These are phyloP conservation scores for Candida freyschussii DNA, from an alignment of 1,139 yeast genomes.

Conservation along the genomic window DNA sequence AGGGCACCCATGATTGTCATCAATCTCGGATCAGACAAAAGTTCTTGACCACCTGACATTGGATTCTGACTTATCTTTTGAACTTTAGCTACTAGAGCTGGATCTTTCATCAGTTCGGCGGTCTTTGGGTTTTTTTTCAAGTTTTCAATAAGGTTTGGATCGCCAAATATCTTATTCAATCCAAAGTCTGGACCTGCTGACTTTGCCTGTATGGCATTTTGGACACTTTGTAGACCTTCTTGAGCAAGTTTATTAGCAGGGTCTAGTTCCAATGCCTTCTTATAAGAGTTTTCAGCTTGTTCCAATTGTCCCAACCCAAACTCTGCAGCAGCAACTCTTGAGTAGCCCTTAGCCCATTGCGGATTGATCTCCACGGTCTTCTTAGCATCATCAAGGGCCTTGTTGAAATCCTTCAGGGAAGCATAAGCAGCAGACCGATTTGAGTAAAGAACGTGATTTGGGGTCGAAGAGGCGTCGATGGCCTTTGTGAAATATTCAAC, in stretches of 20 bases:
- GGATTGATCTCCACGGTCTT: conserved; percentile 76
- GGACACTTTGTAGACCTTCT: conserved; percentile 70
- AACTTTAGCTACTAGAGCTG: conserved; percentile 71
- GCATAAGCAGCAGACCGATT: conserved; percentile 94
- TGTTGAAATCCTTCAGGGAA: conserved; percentile 63
- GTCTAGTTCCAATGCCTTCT: conserved; percentile 80
- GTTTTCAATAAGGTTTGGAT: conserved; percentile 73
- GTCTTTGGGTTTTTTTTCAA: conserved; percentile 85
- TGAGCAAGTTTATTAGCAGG: conserved; percentile 81
- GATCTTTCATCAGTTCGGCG: conserved; percentile 81
- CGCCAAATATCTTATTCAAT: conserved; percentile 68
- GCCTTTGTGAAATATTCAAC: conserved; percentile 80
- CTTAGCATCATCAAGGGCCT: conserved; percentile 81
- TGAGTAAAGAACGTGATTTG: conserved; percentile 87
- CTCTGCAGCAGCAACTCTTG: conserved; percentile 90
- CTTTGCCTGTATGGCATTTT: conserved; percentile 32
- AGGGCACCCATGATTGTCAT: conserved; percentile 86
- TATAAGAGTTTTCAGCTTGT: conserved; percentile 63
- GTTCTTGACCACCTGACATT: conserved; percentile 54
- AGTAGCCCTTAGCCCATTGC: conserved; percentile 91
- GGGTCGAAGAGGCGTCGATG: conserved; percentile 72
- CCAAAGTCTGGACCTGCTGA: conserved; percentile 67
- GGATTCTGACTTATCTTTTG: conserved; percentile 68
- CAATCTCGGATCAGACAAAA: conserved; percentile 75
- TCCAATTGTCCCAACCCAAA: conserved; percentile 78